phyloP scores from a whole-genome alignment of 2,329 filamentous ascomycete species.

The Cryphonectria nitschkei region DNA sequence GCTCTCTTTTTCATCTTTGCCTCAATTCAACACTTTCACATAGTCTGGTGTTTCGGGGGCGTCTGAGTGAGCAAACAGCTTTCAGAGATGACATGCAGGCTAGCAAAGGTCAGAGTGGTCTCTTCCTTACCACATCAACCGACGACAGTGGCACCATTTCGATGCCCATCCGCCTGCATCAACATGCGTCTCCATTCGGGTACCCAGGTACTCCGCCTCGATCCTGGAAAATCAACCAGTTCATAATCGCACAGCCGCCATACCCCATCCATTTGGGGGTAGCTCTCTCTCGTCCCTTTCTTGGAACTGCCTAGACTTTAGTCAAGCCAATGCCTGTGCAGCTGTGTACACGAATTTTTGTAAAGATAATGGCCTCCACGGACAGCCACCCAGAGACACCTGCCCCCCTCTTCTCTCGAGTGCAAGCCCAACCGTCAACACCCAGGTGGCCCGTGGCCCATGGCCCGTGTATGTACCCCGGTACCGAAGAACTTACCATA shows the following conservation, averaged over 20 bases:
- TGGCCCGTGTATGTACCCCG: neutral
- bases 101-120: neutral
- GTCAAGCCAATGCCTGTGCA: neutral
- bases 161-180: slow-evolving; percentile 4
- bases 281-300: neutral
- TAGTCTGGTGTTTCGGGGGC: neutral
- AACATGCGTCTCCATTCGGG: slow-evolving; percentile 4
- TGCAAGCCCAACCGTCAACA: neutral
- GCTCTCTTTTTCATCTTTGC: neutral
- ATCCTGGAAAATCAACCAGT: neutral
- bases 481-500: neutral
- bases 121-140: slow-evolving; percentile 4
- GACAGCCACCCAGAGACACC: neutral
- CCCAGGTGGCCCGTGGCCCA: neutral
- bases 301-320: neutral
- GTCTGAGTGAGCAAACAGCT: neutral
- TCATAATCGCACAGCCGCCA: slow-evolving; percentile 8
- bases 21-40: neutral
- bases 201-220: neutral
- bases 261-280: neutral
- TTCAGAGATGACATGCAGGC: neutral
- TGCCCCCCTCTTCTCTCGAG: neutral
- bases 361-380: neutral
- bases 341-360: neutral
- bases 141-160: slow-evolving; percentile 12